Evolutionary conservation across 2,329 filamentous ascomycete genomes (phyloP), one percentile per base, ranked within the genome.

Genomic region (Bipolaris cookei): DNA sequence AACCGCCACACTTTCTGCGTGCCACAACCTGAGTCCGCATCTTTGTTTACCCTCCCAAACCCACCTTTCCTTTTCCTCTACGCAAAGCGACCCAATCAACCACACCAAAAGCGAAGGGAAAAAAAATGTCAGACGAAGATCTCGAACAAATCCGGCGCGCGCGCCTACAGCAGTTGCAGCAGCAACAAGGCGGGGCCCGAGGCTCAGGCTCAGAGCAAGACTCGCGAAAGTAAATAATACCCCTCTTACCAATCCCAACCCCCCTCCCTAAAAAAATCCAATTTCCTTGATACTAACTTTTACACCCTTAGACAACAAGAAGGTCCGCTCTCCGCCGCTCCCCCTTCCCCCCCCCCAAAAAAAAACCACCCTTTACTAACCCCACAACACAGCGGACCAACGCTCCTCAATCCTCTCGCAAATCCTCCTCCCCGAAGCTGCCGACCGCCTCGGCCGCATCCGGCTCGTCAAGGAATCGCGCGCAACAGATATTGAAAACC

Each of bases 391-490:
- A 81, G 84, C 86, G 63, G 90, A 94, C 76, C 88, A 89, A 37
- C 90, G 92, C 58, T 82, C 87, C 69, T 84, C 86, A 58, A 90
- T 97, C 68, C 88, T 99, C 61, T 86, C 85, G 68, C 95, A 98
- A 79, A 98, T 99, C 81, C 91, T 99, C 61, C 89, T 93, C 70
- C 95, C 95, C 65, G 92, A 94, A 73, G 95, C 95, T 16, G 90
- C 92, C 59, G 95, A 99, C 80, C 90, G 95, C 13, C 85, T 99
- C 1, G 92, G 91, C 55, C 91, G 95, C 65, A 98, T 99, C 80
- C 90, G 94, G 32, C 88, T 99, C 59, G 95, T 99, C 73, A 98
- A 98, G 80, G 92, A 93, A 76, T 88, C 89, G 68, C 91, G 95
- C 70, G 95, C 95, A 34, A 86, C 84, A 60, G 92, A 97, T 71